phyloP scores from a whole-genome alignment of 345 rosid genomes.

The Brassica rapa region DNA sequence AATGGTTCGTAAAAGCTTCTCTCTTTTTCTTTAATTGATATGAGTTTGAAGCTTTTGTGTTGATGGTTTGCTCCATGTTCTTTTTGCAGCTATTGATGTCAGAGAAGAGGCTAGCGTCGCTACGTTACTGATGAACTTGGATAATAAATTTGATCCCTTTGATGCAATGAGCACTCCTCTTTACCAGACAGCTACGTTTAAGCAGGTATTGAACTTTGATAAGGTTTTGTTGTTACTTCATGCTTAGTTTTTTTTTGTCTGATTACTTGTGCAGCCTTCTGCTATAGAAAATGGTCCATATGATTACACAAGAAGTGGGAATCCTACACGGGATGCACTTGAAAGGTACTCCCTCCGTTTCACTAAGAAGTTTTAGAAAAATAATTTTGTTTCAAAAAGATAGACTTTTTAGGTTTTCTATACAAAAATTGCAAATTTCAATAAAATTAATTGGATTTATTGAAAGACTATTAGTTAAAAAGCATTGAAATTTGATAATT shows the following conservation, averaged over 20 bases:
- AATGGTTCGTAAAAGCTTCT: conserved; percentile 42
- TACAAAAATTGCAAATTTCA: too few relatives aligned
- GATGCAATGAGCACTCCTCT: conserved; percentile 84
- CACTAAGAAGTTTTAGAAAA: too few relatives aligned
- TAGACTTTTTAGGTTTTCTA: too few relatives aligned
- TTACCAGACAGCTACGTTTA: conserved; percentile 92
- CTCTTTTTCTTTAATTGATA: not conserved
- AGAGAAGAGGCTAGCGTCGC: conserved; percentile 69
- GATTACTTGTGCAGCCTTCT: conserved; percentile 59
- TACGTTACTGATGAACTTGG: conserved; percentile 67
- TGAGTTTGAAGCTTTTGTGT: not conserved
- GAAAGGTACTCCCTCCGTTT: conserved; percentile 50
- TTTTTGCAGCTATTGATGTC: conserved; percentile 46
- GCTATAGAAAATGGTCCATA: conserved; percentile 78
- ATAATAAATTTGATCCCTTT: conserved; percentile 77
- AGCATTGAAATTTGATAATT: too few relatives aligned
- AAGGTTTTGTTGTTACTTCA: not conserved
- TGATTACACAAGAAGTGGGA: conserved; percentile 97
- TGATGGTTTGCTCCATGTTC: conserved; percentile 12
- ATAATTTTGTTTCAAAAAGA: too few relatives aligned
- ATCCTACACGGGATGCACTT: conserved; percentile 85
- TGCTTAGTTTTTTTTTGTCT: conserved; percentile 2
- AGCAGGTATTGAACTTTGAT: conserved; percentile 56
- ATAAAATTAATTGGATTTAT: too few relatives aligned
- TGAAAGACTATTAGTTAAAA: too few relatives aligned